Percentiles rank a stretch among this genome's conserved stretches.
These are phyloP conservation scores for Nothophaeocryptopus gaeumannii DNA, from an alignment of 2,329 filamentous ascomycete species.

Conservation along the genomic window DNA sequence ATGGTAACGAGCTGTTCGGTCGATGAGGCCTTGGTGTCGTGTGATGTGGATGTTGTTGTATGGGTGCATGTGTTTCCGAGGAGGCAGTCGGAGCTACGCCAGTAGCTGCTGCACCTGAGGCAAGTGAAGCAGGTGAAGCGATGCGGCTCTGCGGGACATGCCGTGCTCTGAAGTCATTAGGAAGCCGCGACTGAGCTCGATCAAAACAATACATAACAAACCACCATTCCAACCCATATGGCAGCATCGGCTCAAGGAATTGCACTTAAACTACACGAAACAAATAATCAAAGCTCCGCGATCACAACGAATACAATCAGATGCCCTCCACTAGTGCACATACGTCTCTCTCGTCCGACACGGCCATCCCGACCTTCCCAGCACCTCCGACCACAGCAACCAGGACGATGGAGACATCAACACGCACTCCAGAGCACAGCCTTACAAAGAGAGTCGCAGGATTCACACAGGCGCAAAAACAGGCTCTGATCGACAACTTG, in stretches of 20 bases:
- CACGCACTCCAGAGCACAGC: constrained; percentile 23
- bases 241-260: too few relatives aligned
- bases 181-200: neutral
- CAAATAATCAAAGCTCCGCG: too few relatives aligned
- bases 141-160: neutral
- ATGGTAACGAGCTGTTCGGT: neutral
- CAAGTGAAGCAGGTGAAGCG: too few relatives aligned
- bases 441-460: constrained; percentile 24
- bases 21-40: neutral
- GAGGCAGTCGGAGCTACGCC: too few relatives aligned
- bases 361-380: constrained; percentile 13
- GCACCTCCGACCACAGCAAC: constrained; percentile 5
- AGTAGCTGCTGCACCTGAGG: too few relatives aligned
- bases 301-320: too few relatives aligned
- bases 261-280: too few relatives aligned
- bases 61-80: too few relatives aligned
- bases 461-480: constrained; percentile 63
- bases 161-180: neutral
- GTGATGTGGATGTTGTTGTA: neutral
- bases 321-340: too few relatives aligned
- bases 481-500: constrained; percentile 82
- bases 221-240: too few relatives aligned
- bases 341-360: constrained; percentile 3
- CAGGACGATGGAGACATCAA: constrained; percentile 10
- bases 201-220: constrained; percentile 6